A percentile compares a stretch with the other conserved stretches of the same genome.
phyloP scores from a whole-genome alignment of 2,329 filamentous ascomycete genomes.

The Graphilbum fragrans region DNA sequence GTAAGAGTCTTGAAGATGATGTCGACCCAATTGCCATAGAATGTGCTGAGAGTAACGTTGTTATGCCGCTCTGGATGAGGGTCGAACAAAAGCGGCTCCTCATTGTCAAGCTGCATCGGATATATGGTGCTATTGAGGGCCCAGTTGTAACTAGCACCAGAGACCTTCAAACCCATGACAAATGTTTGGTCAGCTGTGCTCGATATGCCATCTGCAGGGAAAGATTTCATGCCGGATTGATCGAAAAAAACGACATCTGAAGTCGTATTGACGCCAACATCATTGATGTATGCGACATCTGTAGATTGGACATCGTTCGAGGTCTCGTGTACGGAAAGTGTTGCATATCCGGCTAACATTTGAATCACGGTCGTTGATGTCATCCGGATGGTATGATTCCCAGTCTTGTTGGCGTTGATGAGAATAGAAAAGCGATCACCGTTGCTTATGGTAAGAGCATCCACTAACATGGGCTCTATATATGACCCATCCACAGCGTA shows the following conservation, averaged over 20 bases:
- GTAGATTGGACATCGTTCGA: slow-evolving; percentile 17
- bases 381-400: slow-evolving; percentile 42
- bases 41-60: slow-evolving; percentile 36
- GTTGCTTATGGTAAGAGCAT: slow-evolving; percentile 34
- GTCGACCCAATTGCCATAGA: slow-evolving; percentile 40
- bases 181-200: slow-evolving; percentile 31
- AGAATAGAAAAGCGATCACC: slow-evolving; percentile 42
- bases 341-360: slow-evolving; percentile 39
- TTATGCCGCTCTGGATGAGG: slow-evolving; percentile 19
- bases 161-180: slow-evolving; percentile 25
- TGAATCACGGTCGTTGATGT: slow-evolving; percentile 37
- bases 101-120: slow-evolving; percentile 22
- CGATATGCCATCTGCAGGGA: slow-evolving; percentile 30
- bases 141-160: slow-evolving; percentile 38
- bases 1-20: slow-evolving; percentile 34
- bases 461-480: slow-evolving; percentile 36
- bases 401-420: slow-evolving; percentile 30
- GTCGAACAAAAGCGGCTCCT: slow-evolving; percentile 32
- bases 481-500: slow-evolving; percentile 43
- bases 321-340: slow-evolving; percentile 27
- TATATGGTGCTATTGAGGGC: slow-evolving; percentile 34
- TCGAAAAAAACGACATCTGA: slow-evolving; percentile 29
- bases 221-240: slow-evolving; percentile 29
- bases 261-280: slow-evolving; percentile 30
- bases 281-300: slow-evolving; percentile 29